Percentiles rank a stretch among this genome's conserved stretches.
These are phyloP conservation scores for Nigrograna mackinnonii DNA, from an alignment of 2,329 filamentous ascomycete species.

Conservation along the genomic window DNA sequence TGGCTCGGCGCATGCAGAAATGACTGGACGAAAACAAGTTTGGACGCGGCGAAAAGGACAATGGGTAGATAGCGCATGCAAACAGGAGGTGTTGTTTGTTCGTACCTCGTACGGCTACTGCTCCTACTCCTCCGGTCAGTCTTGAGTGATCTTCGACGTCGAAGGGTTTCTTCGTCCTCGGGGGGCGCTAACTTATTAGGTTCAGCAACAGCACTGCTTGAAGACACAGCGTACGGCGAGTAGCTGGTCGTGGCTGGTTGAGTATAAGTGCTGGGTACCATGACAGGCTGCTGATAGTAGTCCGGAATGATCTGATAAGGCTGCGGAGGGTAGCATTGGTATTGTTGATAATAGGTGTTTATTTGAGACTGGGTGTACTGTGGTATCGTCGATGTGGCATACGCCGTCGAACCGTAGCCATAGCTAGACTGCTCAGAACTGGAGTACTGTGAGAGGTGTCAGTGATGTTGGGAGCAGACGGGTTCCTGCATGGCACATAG, in stretches of 20 bases:
- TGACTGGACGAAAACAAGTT: too few species aligned
- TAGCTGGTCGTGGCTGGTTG: slow-evolving; percentile 12
- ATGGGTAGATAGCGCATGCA: too few species aligned
- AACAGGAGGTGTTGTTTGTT: too few species aligned
- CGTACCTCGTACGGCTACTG: slow-evolving; percentile 21
- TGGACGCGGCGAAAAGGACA: too few species aligned
- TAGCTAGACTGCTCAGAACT: slow-evolving; percentile 21
- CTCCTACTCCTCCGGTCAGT: slow-evolving; percentile 12
- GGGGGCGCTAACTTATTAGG: slow-evolving; percentile 8
- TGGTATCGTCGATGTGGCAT: slow-evolving; percentile 16
- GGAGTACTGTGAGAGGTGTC: slow-evolving; percentile 19
- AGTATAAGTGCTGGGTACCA: slow-evolving; percentile 13
- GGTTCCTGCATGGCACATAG: too few species aligned
- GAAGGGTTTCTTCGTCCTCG: slow-evolving; percentile 6
- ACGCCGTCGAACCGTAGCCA: slow-evolving; percentile 14
- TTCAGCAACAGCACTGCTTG: neutral
- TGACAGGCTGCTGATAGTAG: slow-evolving; percentile 10
- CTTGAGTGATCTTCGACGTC: slow-evolving; percentile 5
- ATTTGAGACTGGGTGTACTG: slow-evolving; percentile 38
- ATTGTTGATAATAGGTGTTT: slow-evolving; percentile 31
- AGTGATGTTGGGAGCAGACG: too few species aligned
- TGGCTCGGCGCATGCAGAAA: neutral
- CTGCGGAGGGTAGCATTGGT: slow-evolving; percentile 31
- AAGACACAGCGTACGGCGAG: slow-evolving; percentile 5
- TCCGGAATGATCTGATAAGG: slow-evolving; percentile 29